These are phyloP conservation scores for Naegleria fowleri DNA, from an alignment of 208 protist species.

Conservation along the genomic window DNA sequence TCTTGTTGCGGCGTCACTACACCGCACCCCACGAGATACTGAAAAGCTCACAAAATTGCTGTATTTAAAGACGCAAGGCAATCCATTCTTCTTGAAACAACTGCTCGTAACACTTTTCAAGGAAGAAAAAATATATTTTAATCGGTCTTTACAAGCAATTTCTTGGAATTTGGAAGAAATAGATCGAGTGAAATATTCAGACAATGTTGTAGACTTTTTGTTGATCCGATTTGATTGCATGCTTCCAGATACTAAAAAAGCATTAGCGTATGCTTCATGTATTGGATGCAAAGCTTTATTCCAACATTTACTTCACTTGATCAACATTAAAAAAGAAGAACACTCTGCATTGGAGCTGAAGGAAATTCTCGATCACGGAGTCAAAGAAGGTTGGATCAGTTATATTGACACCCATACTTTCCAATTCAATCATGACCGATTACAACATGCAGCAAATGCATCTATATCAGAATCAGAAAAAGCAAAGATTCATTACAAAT, in stretches of 20 bases:
- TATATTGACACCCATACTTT: not conserved
- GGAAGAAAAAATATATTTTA: not conserved
- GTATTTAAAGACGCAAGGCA: not conserved
- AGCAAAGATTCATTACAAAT: not conserved
- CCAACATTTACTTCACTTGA: not conserved
- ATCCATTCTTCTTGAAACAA: conserved; percentile 8
- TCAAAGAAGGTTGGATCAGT: not conserved
- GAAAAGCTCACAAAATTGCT: not conserved
- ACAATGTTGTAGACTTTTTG: not conserved
- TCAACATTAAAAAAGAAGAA: not conserved
- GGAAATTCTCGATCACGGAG: not conserved
- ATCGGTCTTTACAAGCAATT: not conserved
- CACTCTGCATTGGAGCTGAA: not conserved
- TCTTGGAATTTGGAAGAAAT: not conserved
- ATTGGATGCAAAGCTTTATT: not conserved
- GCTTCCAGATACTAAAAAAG: not conserved
- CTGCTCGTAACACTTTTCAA: not conserved
- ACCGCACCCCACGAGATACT: not conserved
- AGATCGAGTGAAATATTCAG: not conserved
- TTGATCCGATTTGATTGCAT: not conserved
- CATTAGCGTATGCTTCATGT: not conserved
- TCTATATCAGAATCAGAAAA: not conserved
- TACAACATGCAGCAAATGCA: not conserved
- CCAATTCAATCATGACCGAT: not conserved
- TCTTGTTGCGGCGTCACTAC: not conserved